These are phyloP conservation scores for Trifolium subterraneum DNA, from an alignment of 306 rosid genomes.

Conservation along the genomic window DNA sequence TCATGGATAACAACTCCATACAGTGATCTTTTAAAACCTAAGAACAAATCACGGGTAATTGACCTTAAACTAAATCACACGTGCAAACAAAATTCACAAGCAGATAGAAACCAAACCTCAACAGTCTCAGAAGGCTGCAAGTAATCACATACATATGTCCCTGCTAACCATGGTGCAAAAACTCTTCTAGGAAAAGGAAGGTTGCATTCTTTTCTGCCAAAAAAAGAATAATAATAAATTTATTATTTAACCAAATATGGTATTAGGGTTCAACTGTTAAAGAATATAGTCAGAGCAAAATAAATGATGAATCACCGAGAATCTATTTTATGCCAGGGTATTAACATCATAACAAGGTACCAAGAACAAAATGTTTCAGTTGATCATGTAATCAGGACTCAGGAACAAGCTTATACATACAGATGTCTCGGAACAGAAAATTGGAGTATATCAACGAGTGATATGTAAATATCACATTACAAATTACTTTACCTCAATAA, in stretches of 20 bases:
- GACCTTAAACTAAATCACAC: constrained; percentile 36
- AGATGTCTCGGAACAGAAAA: constrained; percentile 32
- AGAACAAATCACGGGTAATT: constrained; percentile 23
- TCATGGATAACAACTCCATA: constrained; percentile 53
- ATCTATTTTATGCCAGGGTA: constrained; percentile 3
- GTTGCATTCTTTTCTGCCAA: constrained; percentile 67
- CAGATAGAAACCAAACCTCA: constrained; percentile 62
- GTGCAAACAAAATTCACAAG: constrained; percentile 22
- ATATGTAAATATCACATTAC: constrained; percentile 3
- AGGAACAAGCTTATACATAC: constrained; percentile 18
- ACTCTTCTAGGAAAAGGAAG: constrained; percentile 92
- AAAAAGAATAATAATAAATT: constrained; percentile 4
- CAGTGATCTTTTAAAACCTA: constrained; percentile 57
- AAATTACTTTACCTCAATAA: constrained; percentile 56
- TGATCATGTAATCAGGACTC: constrained; percentile 16
- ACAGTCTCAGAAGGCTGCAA: constrained; percentile 82
- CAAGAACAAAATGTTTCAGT: not conserved
- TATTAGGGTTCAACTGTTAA: not conserved
- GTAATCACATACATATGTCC: constrained; percentile 76
- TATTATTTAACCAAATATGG: constrained; percentile 10
- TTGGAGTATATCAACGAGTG: constrained; percentile 19
- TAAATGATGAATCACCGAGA: constrained; percentile 19
- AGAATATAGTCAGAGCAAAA: constrained; percentile 5
- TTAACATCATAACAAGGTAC: not conserved
- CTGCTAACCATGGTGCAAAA: constrained; percentile 87